These are phyloP conservation scores for Aspergillus sp. DNA, from an alignment of 2,329 filamentous ascomycete species.

Conservation along the genomic window DNA sequence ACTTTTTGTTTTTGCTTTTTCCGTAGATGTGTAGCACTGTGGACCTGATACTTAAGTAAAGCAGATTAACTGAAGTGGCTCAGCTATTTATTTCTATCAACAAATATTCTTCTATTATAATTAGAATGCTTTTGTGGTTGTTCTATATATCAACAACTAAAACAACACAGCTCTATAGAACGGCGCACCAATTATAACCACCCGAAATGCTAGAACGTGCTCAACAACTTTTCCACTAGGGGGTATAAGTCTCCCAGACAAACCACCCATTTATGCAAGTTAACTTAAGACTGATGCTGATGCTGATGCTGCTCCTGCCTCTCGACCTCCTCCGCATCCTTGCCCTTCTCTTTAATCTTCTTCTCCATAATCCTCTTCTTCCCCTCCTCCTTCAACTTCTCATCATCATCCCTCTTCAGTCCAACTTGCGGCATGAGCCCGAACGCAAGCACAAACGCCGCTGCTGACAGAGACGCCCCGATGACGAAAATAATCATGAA, in stretches of 20 bases:
- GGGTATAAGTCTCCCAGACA: not conserved
- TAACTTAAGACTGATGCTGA: not conserved
- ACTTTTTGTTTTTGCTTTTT: not conserved
- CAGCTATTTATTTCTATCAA: constrained; percentile 1
- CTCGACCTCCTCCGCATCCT: constrained; percentile 14
- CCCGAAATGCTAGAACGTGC: not conserved
- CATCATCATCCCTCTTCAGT: constrained; percentile 30
- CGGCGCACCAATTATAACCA: not conserved
- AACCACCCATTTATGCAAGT: not conserved
- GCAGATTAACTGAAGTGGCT: too few species aligned
- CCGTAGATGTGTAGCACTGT: not conserved
- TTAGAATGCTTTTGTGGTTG: too few species aligned
- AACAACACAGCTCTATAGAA: not conserved
- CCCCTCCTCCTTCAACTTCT: constrained; percentile 30
- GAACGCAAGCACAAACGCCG: constrained; percentile 35
- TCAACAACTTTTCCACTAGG: too few species aligned
- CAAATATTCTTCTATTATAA: not conserved
- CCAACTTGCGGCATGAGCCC: constrained; percentile 40
- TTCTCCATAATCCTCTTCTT: constrained; percentile 21
- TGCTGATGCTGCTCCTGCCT: not conserved
- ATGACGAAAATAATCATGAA: constrained; percentile 44
- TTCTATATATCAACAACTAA: not conserved
- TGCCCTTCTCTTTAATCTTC: constrained; percentile 11
- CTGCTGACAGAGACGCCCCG: constrained; percentile 35
- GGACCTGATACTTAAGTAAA: not conserved